Percentiles rank a stretch among this genome's conserved stretches.
Conservation (phyloP, 2,329 filamentous ascomycete species). For the Lithohypha guttulata region DNA sequence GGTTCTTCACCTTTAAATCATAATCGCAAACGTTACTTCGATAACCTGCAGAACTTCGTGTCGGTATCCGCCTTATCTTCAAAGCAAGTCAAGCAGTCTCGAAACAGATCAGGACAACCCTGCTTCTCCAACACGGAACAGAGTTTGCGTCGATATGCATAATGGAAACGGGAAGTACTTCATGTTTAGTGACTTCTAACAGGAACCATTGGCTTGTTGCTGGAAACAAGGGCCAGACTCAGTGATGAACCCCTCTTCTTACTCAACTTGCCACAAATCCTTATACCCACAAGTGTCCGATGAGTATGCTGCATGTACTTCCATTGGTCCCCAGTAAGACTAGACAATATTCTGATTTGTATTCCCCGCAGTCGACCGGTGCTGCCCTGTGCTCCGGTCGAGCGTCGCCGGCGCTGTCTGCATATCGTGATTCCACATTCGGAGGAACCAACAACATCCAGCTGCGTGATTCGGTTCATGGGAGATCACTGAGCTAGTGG, state of each 20-base stretch:
- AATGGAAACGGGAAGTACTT: not conserved
- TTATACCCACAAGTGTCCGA: not conserved
- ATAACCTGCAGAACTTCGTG: not conserved
- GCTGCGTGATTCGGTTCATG: slow-evolving; percentile 20
- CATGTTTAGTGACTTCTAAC: not conserved
- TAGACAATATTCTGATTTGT: not conserved
- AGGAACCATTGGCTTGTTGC: not conserved
- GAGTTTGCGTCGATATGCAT: slow-evolving; percentile 2
- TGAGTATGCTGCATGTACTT: not conserved
- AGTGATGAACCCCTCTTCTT: slow-evolving; percentile 6
- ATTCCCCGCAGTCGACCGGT: slow-evolving; percentile 1
- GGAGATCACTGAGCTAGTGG: slow-evolving; percentile 13
- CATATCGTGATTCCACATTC: slow-evolving; percentile 1
- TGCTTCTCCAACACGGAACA: not conserved
- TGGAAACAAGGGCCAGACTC: slow-evolving; percentile 6
- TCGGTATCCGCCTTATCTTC: not conserved
- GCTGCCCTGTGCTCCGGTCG: slow-evolving; percentile 1
- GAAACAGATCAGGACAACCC: not conserved
- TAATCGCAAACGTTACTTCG: too few relatives aligned
- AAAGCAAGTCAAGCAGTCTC: slow-evolving; percentile 1
- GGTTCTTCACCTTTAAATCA: too few relatives aligned
- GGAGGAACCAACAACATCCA: not conserved
- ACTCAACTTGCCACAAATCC: slow-evolving; percentile 1
- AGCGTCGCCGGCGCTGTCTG: slow-evolving; percentile 1
- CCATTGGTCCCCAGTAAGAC: slow-evolving; percentile 6